Evolutionary conservation across 768 basidiomycete genomes (phyloP), one percentile per base, ranked within the genome.

Genomic region (Rhodotorula diobovata): DNA sequence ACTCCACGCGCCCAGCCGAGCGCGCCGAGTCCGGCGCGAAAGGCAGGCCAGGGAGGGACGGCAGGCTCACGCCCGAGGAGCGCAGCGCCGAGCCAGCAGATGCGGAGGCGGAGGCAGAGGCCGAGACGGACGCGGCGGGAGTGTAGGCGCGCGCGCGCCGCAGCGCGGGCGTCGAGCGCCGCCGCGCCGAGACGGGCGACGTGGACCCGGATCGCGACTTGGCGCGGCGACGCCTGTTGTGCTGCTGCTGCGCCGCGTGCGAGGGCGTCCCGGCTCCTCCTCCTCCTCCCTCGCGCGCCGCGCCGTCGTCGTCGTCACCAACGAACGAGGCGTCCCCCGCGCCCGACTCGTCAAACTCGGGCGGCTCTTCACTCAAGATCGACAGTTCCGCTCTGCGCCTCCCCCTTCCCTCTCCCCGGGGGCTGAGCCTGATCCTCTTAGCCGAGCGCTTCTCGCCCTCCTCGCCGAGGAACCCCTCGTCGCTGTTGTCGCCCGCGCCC

Each of bases 401-500:
- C 9, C 46, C 20, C n/a, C 30, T n/a, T n/a, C 30, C 15, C 30
- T 53, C 51, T 14, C 4, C 54, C 30, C 64, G 54, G 35, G 89
- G 88, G 76, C 88, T 91, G 34, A 93, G 84, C 76, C 89, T 90
- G 68, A 93, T 83, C 61, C 90, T 87, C 80, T 93, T 93, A 41
- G 88, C 82, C 76, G 89, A 91, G 64, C 91, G 46, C 50, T 39
- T 56, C 21, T 59, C 65, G 56, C 58, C 75, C 67, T 66, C 68
- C 50, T 39, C 74, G 35, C 70, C 66, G 34, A 71, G 35, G 67
- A 70, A 67, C 15, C 63, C 63, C 55, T 73, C 66, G 25, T 74
- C 70, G 48, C 71, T 70, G 46, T 32, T 55, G 23, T 56, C 67
- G 4, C 23, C 23, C 8, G 48, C 25, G 23, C 34, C 54, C 30